Conservation (phyloP, 306 rosid species). For the Castanea mollissima region DNA sequence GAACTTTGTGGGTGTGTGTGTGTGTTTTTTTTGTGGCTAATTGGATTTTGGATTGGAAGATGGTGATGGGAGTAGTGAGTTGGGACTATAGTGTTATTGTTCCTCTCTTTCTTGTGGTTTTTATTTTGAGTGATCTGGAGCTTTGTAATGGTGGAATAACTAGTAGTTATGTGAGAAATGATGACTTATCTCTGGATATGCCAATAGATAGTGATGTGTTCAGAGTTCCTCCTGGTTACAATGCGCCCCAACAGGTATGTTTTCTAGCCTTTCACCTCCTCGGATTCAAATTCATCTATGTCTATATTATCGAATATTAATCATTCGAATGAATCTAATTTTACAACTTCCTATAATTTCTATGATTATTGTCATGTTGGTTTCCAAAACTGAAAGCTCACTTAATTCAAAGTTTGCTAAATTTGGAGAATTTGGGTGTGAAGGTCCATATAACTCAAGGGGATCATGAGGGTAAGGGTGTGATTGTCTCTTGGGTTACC, state of each 20-base stretch:
- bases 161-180: conserved; percentile 44
- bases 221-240: conserved; percentile 59
- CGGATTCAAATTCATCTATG: not conserved
- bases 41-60: not conserved
- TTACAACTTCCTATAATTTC: not conserved
- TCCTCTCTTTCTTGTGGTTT: conserved; percentile 10
- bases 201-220: conserved; percentile 70
- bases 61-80: not conserved
- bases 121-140: conserved; percentile 29
- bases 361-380: not conserved
- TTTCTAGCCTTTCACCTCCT: not conserved
- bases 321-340: no score
- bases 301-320: not conserved
- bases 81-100: not conserved
- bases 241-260: conserved; percentile 81
- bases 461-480: conserved; percentile 65
- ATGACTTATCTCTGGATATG: conserved; percentile 54
- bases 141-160: conserved; percentile 55
- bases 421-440: conserved; percentile 5
- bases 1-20: not conserved
- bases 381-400: not conserved
- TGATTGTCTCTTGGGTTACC: conserved; percentile 84
- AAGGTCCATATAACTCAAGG: conserved; percentile 98
- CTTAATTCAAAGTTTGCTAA: not conserved
- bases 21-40: not conserved